Evolutionary conservation across 192 early-diverging fungal genomes (phyloP).

Genomic region (Coemansia sp.): DNA sequence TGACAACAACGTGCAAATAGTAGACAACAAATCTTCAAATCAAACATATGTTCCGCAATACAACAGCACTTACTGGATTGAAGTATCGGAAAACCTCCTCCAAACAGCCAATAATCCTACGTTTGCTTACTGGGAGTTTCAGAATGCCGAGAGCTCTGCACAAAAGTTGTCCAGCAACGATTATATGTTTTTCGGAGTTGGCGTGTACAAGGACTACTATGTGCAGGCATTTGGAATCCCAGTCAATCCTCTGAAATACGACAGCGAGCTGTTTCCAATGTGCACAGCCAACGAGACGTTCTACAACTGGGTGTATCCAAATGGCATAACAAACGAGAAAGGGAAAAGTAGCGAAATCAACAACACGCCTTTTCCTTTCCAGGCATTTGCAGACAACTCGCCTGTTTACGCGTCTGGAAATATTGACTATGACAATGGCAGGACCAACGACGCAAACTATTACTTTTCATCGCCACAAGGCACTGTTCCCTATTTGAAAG

Average conservation of each 20-base stretch:
- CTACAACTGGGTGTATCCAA: slow-evolving; percentile 45
- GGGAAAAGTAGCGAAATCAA: slow-evolving; percentile 7
- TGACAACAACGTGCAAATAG: background rate
- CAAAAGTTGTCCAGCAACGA: slow-evolving; percentile 13
- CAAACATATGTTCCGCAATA: slow-evolving; percentile 8
- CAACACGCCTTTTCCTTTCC: slow-evolving; percentile 23
- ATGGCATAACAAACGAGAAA: slow-evolving; percentile 1
- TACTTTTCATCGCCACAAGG: slow-evolving; percentile 35
- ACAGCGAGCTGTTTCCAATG: slow-evolving; percentile 17
- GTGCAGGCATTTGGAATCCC: slow-evolving; percentile 45
- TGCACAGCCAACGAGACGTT: slow-evolving; percentile 49
- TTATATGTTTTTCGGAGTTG: slow-evolving; percentile 30
- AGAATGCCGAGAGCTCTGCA: background rate
- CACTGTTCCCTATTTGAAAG: slow-evolving; percentile 33
- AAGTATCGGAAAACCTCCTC: slow-evolving; percentile 36
- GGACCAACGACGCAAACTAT: slow-evolving; percentile 17
- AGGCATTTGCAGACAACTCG: slow-evolving; percentile 9
- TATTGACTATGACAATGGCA: slow-evolving; percentile 19
- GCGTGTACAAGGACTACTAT: slow-evolving; percentile 30
- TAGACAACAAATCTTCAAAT: slow-evolving; percentile 14
- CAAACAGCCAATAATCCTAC: slow-evolving; percentile 31
- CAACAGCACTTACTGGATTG: slow-evolving; percentile 28
- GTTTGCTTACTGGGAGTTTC: slow-evolving; percentile 41
- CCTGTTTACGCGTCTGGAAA: slow-evolving; percentile 1
- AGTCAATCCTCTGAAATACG: background rate